These are phyloP conservation scores for Fusarium mundagurra DNA, from an alignment of 2,329 filamentous ascomycete genomes.

Conservation along the genomic window DNA sequence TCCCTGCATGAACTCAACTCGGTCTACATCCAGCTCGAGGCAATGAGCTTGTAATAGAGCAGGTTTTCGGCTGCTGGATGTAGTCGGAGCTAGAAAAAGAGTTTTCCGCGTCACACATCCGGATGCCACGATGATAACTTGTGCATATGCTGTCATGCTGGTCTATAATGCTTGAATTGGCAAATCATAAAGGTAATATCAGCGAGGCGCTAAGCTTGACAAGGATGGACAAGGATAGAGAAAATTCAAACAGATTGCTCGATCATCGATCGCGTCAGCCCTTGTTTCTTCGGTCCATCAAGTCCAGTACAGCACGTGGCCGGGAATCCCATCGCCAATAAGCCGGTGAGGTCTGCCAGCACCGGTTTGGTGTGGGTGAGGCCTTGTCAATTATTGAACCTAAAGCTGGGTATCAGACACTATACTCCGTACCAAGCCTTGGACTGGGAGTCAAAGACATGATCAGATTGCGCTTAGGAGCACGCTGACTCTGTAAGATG, in stretches of 20 bases:
- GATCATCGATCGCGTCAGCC: slow-evolving; percentile 21
- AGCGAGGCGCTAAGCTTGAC: slow-evolving; percentile 9
- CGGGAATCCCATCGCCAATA: slow-evolving; percentile 5
- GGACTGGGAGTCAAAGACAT: neutral
- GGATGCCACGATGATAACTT: slow-evolving; percentile 16
- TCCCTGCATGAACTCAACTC: neutral
- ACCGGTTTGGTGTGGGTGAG: neutral
- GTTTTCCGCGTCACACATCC: slow-evolving; percentile 22
- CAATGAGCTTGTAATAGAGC: neutral
- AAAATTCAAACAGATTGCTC: slow-evolving; percentile 5
- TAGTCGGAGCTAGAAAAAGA: slow-evolving; percentile 9
- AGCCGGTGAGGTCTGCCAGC: neutral
- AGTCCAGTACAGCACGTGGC: slow-evolving; percentile 18
- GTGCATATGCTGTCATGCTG: slow-evolving; percentile 26
- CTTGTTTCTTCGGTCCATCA: slow-evolving; percentile 8
- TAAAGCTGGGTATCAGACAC: neutral
- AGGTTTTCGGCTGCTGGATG: neutral
- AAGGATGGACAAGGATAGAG: neutral
- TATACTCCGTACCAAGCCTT: neutral
- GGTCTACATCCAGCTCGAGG: slow-evolving; percentile 6
- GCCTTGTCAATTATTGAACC: neutral
- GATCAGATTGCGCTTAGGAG: neutral
- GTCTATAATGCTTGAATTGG: slow-evolving; percentile 12
- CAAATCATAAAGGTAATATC: slow-evolving; percentile 5
- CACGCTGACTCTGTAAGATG: slow-evolving; percentile 27